Conservation (phyloP, 140 eudicot species). For the Anethum foeniculum region DNA sequence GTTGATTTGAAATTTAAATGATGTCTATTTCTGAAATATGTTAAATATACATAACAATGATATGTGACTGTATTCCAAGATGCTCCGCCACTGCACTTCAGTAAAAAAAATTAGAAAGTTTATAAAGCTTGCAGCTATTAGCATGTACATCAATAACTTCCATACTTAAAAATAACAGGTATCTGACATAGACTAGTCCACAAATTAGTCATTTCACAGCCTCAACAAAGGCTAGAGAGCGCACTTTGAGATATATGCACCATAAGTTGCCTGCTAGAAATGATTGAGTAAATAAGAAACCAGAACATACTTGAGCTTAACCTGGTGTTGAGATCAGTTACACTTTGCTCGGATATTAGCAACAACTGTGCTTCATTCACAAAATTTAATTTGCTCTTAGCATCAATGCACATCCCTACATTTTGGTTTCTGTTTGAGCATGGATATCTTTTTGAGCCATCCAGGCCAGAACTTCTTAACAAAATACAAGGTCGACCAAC, state of each 20-base stretch:
- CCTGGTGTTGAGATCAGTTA: conserved; percentile 66
- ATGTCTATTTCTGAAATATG: background rate
- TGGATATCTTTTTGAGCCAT: conserved; percentile 22
- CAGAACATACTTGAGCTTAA: conserved; percentile 52
- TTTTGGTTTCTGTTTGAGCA: conserved; percentile 25
- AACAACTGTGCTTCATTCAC: conserved; percentile 90
- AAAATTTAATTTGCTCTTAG: conserved; percentile 47
- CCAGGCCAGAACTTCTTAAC: conserved; percentile 44
- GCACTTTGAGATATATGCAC: background rate
- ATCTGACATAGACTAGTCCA: background rate
- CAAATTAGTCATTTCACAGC: background rate
- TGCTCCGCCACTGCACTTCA: background rate
- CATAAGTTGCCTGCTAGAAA: background rate
- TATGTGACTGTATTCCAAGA: background rate
- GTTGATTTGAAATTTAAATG: too few relatives aligned
- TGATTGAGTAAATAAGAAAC: conserved; percentile 1
- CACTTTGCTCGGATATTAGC: conserved; percentile 76
- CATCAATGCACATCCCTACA: conserved; percentile 47
- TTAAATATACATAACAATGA: background rate
- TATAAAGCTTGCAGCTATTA: background rate
- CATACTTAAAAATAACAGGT: background rate
- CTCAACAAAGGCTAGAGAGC: background rate
- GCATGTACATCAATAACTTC: background rate
- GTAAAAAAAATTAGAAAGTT: background rate
- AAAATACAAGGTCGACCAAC: conserved; percentile 79